A percentile compares a stretch with the other conserved stretches of the same genome.
These are phyloP conservation scores for Suaeda aralocaspica DNA, from an alignment of 148 eudicot species.

Conservation along the genomic window DNA sequence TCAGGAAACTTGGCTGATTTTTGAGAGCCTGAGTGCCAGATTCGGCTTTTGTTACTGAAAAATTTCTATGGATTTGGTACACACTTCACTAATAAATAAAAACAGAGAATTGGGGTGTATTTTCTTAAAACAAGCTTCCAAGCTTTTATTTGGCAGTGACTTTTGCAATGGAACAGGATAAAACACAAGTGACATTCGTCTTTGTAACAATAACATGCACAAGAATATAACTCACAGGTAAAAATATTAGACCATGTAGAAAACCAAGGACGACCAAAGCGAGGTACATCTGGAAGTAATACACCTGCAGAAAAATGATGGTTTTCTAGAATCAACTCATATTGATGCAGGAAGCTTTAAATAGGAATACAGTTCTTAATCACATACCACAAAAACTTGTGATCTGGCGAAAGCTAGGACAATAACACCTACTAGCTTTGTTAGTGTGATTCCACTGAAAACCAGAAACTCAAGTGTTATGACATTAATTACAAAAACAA, in stretches of 20 bases:
- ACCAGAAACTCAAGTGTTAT: not conserved
- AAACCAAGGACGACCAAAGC: conserved; percentile 94
- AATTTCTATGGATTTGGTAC: not conserved
- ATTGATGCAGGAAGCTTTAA: not conserved
- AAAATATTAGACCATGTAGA: conserved; percentile 88
- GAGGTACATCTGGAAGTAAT: conserved; percentile 95
- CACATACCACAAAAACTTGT: conserved; percentile 86
- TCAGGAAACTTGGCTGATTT: not conserved
- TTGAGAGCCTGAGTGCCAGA: not conserved
- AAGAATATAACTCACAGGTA: conserved; percentile 65
- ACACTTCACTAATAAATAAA: not conserved
- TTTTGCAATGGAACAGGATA: not conserved
- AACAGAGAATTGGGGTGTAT: not conserved
- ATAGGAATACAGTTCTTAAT: conserved; percentile 4
- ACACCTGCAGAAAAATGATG: conserved; percentile 55
- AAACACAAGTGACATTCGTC: not conserved
- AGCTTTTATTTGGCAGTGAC: not conserved
- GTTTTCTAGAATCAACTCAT: not conserved
- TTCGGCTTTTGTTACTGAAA: not conserved
- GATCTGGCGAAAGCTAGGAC: conserved; percentile 92
- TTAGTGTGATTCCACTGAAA: conserved; percentile 94
- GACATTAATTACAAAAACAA: not conserved
- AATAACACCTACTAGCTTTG: conserved; percentile 93
- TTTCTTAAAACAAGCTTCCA: not conserved
- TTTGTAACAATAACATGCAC: not conserved